Percentiles rank a stretch among this genome's conserved stretches.
Conservation (phyloP, 176 grass and related monocot genomes). For the Melocanna baccifera region DNA sequence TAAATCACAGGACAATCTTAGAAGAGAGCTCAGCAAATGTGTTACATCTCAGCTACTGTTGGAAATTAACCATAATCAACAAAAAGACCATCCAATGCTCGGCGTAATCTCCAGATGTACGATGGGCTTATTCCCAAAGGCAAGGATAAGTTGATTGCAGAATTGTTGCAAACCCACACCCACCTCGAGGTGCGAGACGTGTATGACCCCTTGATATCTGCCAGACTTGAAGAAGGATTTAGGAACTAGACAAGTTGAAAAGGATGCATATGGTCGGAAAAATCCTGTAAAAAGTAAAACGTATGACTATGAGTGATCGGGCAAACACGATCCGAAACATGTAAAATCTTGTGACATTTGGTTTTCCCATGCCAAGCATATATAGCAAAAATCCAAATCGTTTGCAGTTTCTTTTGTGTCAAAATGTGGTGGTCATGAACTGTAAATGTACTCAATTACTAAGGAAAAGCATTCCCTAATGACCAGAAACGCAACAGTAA, state of each 20-base stretch:
- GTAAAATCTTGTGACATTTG: not conserved
- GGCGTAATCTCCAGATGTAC: constrained; percentile 64
- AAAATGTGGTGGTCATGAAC: not conserved
- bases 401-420: not conserved
- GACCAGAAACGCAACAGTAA: not conserved
- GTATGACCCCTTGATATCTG: constrained; percentile 48
- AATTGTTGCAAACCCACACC: constrained; percentile 62
- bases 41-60: constrained; percentile 41
- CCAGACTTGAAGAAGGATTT: constrained; percentile 53
- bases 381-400: not conserved
- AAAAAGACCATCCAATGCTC: constrained; percentile 63
- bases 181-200: constrained; percentile 64
- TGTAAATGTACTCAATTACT: not conserved
- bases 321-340: not conserved
- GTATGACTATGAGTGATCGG: not conserved
- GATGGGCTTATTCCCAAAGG: constrained; percentile 55
- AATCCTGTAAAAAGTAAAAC: constrained; percentile 29
- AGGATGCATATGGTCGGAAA: constrained; percentile 17
- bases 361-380: not conserved
- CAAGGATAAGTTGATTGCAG: constrained; percentile 24
- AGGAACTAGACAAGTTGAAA: constrained; percentile 46
- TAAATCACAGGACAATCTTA: constrained; percentile 8
- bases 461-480: not conserved
- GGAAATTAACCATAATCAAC: constrained; percentile 77
- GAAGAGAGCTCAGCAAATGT: constrained; percentile 35